Conservation (phyloP, 768 basidiomycete genomes). For the Agrocybe praecox region DNA sequence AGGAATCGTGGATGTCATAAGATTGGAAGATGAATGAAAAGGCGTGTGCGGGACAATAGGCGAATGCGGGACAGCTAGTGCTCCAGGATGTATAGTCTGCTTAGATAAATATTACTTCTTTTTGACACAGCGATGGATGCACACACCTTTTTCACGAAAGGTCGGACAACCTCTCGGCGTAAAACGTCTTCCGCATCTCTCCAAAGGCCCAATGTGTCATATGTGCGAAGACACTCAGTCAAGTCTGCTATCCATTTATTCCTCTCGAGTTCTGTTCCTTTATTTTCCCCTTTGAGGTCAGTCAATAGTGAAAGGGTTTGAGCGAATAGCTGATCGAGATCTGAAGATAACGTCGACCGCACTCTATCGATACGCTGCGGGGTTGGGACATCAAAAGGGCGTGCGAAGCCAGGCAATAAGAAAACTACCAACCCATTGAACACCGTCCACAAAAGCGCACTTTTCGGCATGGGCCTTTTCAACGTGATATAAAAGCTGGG, state of each 20-base stretch:
- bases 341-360: slow-evolving; percentile 80
- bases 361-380: slow-evolving; percentile 78
- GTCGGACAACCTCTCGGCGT: slow-evolving; percentile 66
- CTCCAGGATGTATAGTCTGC: slow-evolving; percentile 76
- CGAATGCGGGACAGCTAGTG: slow-evolving; percentile 68
- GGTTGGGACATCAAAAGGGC: slow-evolving; percentile 5
- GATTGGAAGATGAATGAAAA: slow-evolving; percentile 40
- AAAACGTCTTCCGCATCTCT: slow-evolving; percentile 88
- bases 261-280: slow-evolving; percentile 64
- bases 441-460: slow-evolving; percentile 79
- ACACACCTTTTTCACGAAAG: slow-evolving; percentile 76
- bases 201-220: slow-evolving; percentile 82
- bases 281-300: slow-evolving; percentile 47
- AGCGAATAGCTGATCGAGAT: slow-evolving; percentile 83
- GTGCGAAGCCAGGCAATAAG: slow-evolving; percentile 6
- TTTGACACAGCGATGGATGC: neutral
- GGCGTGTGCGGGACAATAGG: slow-evolving; percentile 81
- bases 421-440: slow-evolving; percentile 75
- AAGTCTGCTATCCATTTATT: slow-evolving; percentile 65
- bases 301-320: slow-evolving; percentile 56
- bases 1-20: slow-evolving; percentile 26
- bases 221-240: slow-evolving; percentile 78
- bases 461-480: slow-evolving; percentile 78
- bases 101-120: slow-evolving; percentile 4
- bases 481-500: slow-evolving; percentile 87